Percentiles rank a stretch among this genome's conserved stretches.
These are phyloP conservation scores for Pestalotiopsis sp. DNA, from an alignment of 2,329 filamentous ascomycete genomes.

Conservation along the genomic window DNA sequence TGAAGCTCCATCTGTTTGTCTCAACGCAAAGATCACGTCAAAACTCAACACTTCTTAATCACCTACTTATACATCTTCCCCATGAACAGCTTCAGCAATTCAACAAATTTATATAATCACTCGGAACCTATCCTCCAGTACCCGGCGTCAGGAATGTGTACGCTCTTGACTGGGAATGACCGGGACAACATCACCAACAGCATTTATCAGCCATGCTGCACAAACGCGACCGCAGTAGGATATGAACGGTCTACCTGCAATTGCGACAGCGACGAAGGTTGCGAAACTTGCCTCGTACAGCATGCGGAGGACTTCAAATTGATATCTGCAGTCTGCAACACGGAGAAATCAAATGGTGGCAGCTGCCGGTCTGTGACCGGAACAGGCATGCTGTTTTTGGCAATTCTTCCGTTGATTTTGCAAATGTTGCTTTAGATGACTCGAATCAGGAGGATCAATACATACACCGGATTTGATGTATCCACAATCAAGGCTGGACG, in stretches of 20 bases:
- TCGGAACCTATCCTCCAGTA: not conserved
- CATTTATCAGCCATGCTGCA: not conserved
- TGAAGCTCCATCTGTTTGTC: not conserved
- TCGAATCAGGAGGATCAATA: not conserved
- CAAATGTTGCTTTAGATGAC: not conserved
- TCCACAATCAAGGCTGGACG: too few species aligned
- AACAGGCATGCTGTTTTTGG: not conserved
- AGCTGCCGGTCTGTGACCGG: not conserved
- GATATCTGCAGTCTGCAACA: constrained; percentile 2
- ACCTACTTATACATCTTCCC: not conserved
- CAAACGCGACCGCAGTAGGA: not conserved
- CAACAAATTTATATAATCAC: not conserved
- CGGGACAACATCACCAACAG: not conserved
- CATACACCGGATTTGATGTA: not conserved
- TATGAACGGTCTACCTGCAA: not conserved
- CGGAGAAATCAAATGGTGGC: not conserved
- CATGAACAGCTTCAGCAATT: not conserved
- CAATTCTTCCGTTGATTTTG: not conserved
- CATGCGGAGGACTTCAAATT: constrained; percentile 3
- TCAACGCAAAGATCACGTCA: not conserved
- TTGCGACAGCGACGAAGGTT: not conserved
- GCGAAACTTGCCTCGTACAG: not conserved
- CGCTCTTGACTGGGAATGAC: not conserved
- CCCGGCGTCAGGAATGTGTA: not conserved
- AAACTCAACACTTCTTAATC: not conserved